These are phyloP conservation scores for Trichoderma endophyticum DNA, from an alignment of 2,329 filamentous ascomycete genomes.

Conservation along the genomic window DNA sequence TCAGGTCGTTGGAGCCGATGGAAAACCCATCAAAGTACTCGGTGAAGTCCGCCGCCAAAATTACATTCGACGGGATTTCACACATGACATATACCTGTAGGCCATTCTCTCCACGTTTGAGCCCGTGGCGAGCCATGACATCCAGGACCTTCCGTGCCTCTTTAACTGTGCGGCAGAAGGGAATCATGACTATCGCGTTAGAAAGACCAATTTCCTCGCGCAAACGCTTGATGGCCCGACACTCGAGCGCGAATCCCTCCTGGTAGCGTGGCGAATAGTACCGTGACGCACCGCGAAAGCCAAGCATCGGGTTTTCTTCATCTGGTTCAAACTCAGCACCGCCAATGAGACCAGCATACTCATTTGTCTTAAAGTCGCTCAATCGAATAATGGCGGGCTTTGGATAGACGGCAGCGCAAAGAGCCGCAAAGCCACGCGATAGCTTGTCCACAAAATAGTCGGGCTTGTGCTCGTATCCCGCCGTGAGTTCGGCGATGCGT, in stretches of 20 bases:
- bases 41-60: constrained; percentile 35
- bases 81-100: constrained; percentile 41
- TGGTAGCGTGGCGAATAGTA: constrained; percentile 39
- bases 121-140: constrained; percentile 37
- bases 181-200: constrained; percentile 39
- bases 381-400: constrained; percentile 38
- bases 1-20: constrained; percentile 41
- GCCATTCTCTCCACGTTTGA: constrained; percentile 35
- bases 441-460: constrained; percentile 40
- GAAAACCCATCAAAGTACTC: constrained; percentile 41
- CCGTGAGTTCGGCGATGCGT: constrained; percentile 30
- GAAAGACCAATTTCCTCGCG: constrained; percentile 37
- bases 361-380: constrained; percentile 42
- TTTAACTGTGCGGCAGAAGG: constrained; percentile 36
- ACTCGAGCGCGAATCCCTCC: constrained; percentile 40
- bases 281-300: constrained; percentile 40
- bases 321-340: constrained; percentile 38
- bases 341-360: constrained; percentile 39
- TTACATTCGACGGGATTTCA: constrained; percentile 41
- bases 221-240: constrained; percentile 36
- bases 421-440: constrained; percentile 34
- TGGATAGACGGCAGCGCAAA: constrained; percentile 38
- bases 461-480: constrained; percentile 33
- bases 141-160: constrained; percentile 36
- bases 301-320: constrained; percentile 42